Base-by-base conservation (phyloP, 108 stramenopile genomes). In the Pseudonitzschia pungens region DNA sequence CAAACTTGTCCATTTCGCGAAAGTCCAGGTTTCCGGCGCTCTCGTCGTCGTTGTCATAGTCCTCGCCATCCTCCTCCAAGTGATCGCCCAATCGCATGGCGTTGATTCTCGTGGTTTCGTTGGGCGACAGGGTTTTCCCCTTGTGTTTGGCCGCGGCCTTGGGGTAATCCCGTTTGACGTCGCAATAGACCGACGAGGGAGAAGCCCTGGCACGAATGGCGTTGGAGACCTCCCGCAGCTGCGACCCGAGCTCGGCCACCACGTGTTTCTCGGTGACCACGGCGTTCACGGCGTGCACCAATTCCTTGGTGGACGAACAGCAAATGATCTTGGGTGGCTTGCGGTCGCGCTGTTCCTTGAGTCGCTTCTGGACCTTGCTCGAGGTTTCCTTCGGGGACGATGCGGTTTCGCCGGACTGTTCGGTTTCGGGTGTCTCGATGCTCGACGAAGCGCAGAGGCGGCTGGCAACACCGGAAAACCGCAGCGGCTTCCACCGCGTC, bases 171-270 rank as follows among this genome's bases (percentile, higher is more conserved):
- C 84, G 78, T 51, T 82, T 57, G 4, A 82, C 66, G 76, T 85
- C 84, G 40, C 82, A 81, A 43, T 80, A 55, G 16, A 62, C 36
- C 32, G 60, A 62, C 15, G 26, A n/a, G 60, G 60, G 36, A 22
- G 73, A 59, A 2, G 75, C 71, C 24, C 45, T 43, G 31, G 77
- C 71, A 4, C 75, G 72, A 24, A 84, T 69, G 0, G 57, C 45
- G 22, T 53, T 78, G n/a, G 83, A 84, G 28, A 73, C 69, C 20
- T 81, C 79, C 36, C 83, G 68, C 22, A 84, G 68, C 71, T 81
- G 80, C n/a, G 79, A 73, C 65, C 83, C 83, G 5, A 84, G 50
- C 58, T 84, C 83, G 12, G 80, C 83, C 10, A 84, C 83, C 1
- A 42, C n/a, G 54, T 55, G 43, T 31, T 65, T 21, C 24, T 63